phyloP scores from a whole-genome alignment of 345 rosid species.

The Isatis tinctoria region DNA sequence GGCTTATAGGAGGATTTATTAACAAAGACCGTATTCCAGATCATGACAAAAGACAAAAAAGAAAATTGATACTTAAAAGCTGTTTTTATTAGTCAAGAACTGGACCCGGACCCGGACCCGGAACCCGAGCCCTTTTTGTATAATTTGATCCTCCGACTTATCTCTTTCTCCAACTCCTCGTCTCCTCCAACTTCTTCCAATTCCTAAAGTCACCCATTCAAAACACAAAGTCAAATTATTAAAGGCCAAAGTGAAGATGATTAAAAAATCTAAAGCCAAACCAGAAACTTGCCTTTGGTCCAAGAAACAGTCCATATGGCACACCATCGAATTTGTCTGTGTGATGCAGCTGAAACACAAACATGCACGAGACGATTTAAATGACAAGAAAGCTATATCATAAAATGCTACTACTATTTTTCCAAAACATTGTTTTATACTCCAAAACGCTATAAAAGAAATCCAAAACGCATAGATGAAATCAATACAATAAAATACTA shows the following conservation, averaged over 20 bases:
- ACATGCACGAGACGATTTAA: not conserved
- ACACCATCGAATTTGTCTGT: constrained; percentile 80
- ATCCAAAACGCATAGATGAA: not conserved
- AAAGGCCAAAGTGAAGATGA: not conserved
- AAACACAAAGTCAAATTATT: not conserved
- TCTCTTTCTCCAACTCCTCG: constrained; percentile 76
- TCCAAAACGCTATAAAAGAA: not conserved
- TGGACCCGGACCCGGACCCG: constrained; percentile 14
- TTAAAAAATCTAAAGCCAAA: not conserved
- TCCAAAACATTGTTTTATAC: not conserved
- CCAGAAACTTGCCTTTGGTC: constrained; percentile 57
- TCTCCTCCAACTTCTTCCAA: constrained; percentile 73
- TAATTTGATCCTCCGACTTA: constrained; percentile 49
- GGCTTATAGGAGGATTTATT: constrained; percentile 7
- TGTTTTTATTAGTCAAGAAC: constrained; percentile 7
- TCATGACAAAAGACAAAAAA: not conserved
- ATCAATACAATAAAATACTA: not conserved
- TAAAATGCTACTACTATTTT: not conserved
- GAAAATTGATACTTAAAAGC: not conserved
- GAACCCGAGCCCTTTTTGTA: constrained; percentile 34
- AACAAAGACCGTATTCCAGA: not conserved
- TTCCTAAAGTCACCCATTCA: constrained; percentile 42
- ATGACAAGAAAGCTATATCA: not conserved
- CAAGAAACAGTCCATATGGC: constrained; percentile 90
- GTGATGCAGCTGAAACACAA: constrained; percentile 70